phyloP scores from a whole-genome alignment of 2,329 filamentous ascomycete genomes.

The Alternaria conjuncta region DNA sequence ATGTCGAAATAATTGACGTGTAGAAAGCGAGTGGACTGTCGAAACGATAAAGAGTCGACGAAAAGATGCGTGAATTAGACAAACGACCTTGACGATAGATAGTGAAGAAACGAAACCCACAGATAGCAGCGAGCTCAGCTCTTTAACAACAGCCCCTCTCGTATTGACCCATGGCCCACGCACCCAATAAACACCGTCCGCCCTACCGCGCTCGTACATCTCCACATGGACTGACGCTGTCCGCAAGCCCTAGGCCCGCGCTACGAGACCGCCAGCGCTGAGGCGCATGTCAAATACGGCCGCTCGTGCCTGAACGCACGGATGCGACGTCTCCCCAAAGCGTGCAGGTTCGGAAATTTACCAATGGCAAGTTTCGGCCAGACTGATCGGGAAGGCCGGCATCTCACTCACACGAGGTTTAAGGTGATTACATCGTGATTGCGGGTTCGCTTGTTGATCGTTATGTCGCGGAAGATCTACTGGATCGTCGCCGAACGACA shows the following conservation, averaged over 20 bases:
- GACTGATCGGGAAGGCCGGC: constrained; percentile 7
- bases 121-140: constrained; percentile 3
- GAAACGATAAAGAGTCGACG: not conserved
- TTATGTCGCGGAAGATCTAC: not conserved
- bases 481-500: not conserved
- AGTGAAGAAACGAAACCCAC: not conserved
- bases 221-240: constrained; percentile 12
- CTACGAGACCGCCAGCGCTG: constrained; percentile 13
- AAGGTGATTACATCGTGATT: not conserved
- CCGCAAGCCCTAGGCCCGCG: constrained; percentile 19
- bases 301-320: constrained; percentile 20
- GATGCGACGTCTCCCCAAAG: constrained; percentile 2
- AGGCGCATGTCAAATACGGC: constrained; percentile 11
- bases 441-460: not conserved
- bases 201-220: constrained; percentile 8
- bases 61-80: not conserved
- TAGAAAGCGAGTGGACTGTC: constrained; percentile 7
- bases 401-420: not conserved
- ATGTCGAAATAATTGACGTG: not conserved
- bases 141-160: constrained; percentile 12
- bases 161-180: constrained; percentile 19
- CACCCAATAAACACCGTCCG: constrained; percentile 17
- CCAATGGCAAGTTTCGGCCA: constrained; percentile 4
- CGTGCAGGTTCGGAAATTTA: constrained; percentile 2
- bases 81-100: not conserved